phyloP scores from a whole-genome alignment of 164 flowering plant genomes.

The Taxillus chinensis region DNA sequence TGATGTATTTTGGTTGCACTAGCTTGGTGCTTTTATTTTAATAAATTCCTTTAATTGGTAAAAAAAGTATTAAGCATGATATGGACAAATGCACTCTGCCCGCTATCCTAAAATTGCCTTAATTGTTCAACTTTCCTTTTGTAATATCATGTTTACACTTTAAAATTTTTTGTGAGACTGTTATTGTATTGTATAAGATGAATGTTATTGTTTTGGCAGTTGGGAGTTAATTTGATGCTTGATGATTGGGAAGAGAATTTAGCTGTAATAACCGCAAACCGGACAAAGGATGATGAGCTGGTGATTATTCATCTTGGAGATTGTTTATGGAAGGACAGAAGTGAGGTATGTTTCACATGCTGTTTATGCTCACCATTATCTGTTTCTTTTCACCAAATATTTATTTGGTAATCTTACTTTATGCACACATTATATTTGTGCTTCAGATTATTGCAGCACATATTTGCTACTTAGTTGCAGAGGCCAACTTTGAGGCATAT shows the following conservation, averaged over 20 bases:
- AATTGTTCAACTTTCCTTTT: too few species aligned
- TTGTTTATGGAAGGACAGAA: constrained; percentile 78
- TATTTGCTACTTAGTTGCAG: constrained; percentile 91
- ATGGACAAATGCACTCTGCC: too few species aligned
- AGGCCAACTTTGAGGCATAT: constrained; percentile 79
- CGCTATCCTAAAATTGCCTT: too few species aligned
- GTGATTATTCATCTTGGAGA: constrained; percentile 90
- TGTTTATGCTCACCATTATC: background rate
- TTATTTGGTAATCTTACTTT: constrained; percentile 6
- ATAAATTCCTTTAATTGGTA: too few species aligned
- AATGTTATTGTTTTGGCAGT: constrained; percentile 19
- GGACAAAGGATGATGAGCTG: constrained; percentile 86
- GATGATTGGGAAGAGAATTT: constrained; percentile 89
- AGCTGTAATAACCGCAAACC: constrained; percentile 77
- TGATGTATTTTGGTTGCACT: too few species aligned
- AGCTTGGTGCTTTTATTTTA: too few species aligned
- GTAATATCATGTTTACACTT: background rate
- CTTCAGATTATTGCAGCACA: constrained; percentile 81
- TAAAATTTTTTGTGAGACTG: background rate
- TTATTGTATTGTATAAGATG: background rate
- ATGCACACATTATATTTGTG: constrained; percentile 9
- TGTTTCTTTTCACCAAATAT: background rate
- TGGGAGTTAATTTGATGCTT: constrained; percentile 50
- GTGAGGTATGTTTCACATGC: constrained; percentile 40
- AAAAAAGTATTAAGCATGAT: too few species aligned